Percentiles rank a stretch among this genome's conserved stretches.
These are phyloP conservation scores for Daedalea quercina DNA, from an alignment of 768 basidiomycete species.

Conservation along the genomic window DNA sequence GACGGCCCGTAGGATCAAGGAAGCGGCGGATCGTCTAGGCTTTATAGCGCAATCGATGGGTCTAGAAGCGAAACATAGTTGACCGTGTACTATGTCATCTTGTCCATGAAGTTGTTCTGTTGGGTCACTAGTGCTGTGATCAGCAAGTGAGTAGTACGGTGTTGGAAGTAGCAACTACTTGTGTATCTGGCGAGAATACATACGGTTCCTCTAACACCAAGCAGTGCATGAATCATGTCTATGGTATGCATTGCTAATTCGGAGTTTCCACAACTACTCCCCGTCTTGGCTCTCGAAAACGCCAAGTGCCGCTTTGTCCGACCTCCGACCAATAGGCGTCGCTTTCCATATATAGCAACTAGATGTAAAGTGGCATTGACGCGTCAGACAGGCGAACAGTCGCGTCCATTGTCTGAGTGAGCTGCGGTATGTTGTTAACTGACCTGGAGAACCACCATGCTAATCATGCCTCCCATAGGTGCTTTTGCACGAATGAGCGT, in stretches of 20 bases:
- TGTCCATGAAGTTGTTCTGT: neutral
- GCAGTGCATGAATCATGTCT: too few species aligned
- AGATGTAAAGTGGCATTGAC: too few species aligned
- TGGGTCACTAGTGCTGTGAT: neutral
- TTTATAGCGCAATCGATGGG: constrained; percentile 68
- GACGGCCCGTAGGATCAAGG: constrained; percentile 50
- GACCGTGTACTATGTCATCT: neutral
- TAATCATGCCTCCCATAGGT: neutral
- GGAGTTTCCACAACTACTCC: too few species aligned
- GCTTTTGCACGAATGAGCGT: neutral
- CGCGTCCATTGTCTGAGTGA: too few species aligned
- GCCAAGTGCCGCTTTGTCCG: too few species aligned
- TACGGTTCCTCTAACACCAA: too few species aligned
- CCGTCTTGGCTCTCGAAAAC: too few species aligned
- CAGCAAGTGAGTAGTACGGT: too few species aligned
- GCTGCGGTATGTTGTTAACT: neutral
- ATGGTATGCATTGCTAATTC: too few species aligned
- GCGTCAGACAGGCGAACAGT: too few species aligned
- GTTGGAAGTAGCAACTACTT: too few species aligned
- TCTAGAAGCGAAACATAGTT: constrained; percentile 20
- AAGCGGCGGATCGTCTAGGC: constrained; percentile 72
- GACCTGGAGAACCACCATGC: neutral
- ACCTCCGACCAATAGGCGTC: neutral
- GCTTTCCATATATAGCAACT: neutral
- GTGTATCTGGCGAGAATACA: too few species aligned